Base-by-base conservation (phyloP, 2,329 filamentous ascomycete genomes). In the Verticillium nubilum region DNA sequence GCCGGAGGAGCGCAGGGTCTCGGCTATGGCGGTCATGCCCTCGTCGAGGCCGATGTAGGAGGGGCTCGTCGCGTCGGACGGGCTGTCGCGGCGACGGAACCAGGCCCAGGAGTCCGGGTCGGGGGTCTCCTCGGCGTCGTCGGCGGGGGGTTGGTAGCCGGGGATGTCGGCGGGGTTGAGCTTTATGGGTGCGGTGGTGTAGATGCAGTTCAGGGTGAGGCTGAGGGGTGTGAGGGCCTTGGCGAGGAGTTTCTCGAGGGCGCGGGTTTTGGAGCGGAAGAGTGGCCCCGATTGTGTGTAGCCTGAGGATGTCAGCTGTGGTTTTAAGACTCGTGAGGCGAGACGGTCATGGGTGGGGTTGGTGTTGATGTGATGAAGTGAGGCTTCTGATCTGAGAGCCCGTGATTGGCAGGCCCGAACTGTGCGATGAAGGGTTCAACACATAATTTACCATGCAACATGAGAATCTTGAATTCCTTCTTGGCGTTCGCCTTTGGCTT, bases 201-300 rank as follows among this genome's bases (percentile, higher is more conserved):
- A 92, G 69, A 86, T 74, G 58, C 91, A 80, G 3, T 73, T 78
- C 64, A 79, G 81, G 58, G 71, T 79, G 67, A 84, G 71, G 65
- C 78, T 77, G 59, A 83, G 75, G 52, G 87, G 82, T 2, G 82
- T 74, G 63, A 97, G 89, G 28, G 85, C 77, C 70, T 96, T 97
- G 62, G 79, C 74, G 60, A 97, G 83, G 58, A 88, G 79, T 74
- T 97, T 97, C 67, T 92, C 86, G 1, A 97, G 80, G 12, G 91
- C 91, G 72, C 92, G 90, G 53, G 91, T 96, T 78, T 97, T 97
- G 73, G 88, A 85, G 71, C 86, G 88, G 83, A 97, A 97, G 63
- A 92, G 80, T 4, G 87, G 75, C 4, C 93, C 92, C 28, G 91
- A 96, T 80, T 98, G 94, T 7, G 94, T 97, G 83, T 87, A 97